Base-by-base conservation (phyloP, 1,139 yeast species). In the Hansenula lynferdii region DNA sequence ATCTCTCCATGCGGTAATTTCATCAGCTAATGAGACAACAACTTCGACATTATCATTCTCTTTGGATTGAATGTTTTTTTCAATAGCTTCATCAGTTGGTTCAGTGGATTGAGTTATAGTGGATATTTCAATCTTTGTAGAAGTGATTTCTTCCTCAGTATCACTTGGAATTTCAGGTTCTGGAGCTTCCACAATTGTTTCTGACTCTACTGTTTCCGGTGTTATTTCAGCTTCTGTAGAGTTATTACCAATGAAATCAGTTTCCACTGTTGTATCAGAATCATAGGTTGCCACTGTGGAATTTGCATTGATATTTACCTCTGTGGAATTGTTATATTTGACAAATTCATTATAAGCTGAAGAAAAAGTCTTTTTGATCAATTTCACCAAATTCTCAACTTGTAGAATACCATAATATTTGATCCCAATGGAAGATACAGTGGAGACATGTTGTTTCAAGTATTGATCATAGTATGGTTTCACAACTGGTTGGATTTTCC, bases 1-100 rank as follows among this genome's bases (percentile, higher is more conserved):
- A 3, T 38, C 34, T 33, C 48, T 51, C 61, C 61, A 57, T 8
- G 39, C 31, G 6, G 40, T 34, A 23, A 57, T 47, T 37, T 55
- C 57, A 28, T 54, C 45, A 20, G 52, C 45, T 21, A 52, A 35
- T 11, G 51, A 33, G 6, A 47, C 10, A 6, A 28, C 43, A 7
- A 44, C 17, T 14, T 43, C 49, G 6, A 28, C 15, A 19, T 30
- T 16, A 3, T 21, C 7, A 3, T 14, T 4, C 5, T 19, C 18
- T 20, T 20, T 21, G 15, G 14, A 30, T 21, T 17, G 34, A 19
- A 28, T 21, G 10, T 16, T 5, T 25, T 25, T 16, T 17, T 27
- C 29, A 14, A 27, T 14, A 5, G 29, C 10, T 12, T 20, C 26
- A 7, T 34, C 26, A 25, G 35, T 23, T 3, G 15, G 23, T 16